phyloP scores from a whole-genome alignment of 352 stramenopile genomes.

The Phytophthora aleatoria region DNA sequence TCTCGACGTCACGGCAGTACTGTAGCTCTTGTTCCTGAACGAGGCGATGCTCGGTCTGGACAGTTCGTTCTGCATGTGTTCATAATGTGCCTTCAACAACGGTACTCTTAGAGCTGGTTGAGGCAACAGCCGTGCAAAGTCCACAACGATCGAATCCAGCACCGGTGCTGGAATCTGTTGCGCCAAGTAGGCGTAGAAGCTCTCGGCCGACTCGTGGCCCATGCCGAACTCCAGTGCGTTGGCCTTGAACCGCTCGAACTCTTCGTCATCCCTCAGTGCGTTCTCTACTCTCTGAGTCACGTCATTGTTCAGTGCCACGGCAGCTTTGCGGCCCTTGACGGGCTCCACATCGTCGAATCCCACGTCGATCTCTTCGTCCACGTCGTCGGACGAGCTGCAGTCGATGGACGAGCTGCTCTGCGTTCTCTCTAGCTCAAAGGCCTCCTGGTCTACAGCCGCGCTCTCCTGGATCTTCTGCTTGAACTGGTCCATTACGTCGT shows the following conservation, averaged over 20 bases:
- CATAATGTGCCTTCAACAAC: conserved; percentile 72
- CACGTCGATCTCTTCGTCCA: conserved; percentile 46
- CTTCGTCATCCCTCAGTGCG: conserved; percentile 50
- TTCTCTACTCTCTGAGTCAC: conserved; percentile 68
- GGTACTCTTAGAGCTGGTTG: conserved; percentile 65
- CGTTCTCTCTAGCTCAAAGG: conserved; percentile 47
- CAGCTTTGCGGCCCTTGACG: conserved; percentile 75
- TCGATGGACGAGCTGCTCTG: conserved; percentile 54
- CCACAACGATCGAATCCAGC: conserved; percentile 74
- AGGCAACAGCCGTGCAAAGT: conserved; percentile 79
- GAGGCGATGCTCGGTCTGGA: conserved; percentile 37
- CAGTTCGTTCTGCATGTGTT: conserved; percentile 43
- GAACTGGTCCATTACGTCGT: conserved; percentile 46
- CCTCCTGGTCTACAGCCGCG: conserved; percentile 41
- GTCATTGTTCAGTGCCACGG: conserved; percentile 76
- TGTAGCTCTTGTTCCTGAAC: conserved; percentile 74
- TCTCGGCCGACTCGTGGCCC: conserved; percentile 59
- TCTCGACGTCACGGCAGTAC: conserved; percentile 33
- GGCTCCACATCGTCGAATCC: conserved; percentile 80
- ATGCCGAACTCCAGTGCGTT: conserved; percentile 80
- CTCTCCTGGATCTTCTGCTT: conserved; percentile 75
- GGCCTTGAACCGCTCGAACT: conserved; percentile 82
- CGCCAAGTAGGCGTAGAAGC: conserved; percentile 74
- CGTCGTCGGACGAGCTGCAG: conserved; percentile 52
- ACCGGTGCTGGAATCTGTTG: conserved; percentile 54